Evolutionary conservation across 2,329 filamentous ascomycete genomes (phyloP).

Genomic region (Aspergillus sp.): DNA sequence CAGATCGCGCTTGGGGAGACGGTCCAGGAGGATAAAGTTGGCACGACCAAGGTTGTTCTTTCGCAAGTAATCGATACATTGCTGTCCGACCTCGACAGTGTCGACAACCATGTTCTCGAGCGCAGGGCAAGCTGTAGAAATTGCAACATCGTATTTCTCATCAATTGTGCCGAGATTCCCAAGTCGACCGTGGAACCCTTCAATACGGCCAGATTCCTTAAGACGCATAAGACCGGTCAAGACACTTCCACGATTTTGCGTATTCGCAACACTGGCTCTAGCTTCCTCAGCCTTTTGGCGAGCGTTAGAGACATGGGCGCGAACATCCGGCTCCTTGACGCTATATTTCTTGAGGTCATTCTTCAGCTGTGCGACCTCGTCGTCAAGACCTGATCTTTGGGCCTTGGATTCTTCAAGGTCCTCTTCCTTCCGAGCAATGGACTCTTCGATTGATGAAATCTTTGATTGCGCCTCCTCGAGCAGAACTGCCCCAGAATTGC

Average conservation of each 20-base stretch:
- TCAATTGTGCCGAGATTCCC: constrained; percentile 95
- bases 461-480: constrained; percentile 81
- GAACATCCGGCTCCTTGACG: constrained; percentile 76
- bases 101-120: constrained; percentile 97
- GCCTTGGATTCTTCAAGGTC: constrained; percentile 75
- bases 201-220: constrained; percentile 92
- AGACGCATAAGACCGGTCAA: constrained; percentile 88
- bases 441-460: constrained; percentile 69
- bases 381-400: constrained; percentile 70
- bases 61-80: constrained; percentile 94
- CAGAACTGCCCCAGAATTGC: constrained; percentile 80
- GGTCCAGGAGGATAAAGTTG: constrained; percentile 95
- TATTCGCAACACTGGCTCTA: constrained; percentile 81
- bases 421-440: constrained; percentile 66
- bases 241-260: constrained; percentile 90
- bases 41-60: constrained; percentile 97
- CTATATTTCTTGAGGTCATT: constrained; percentile 71
- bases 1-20: constrained; percentile 75
- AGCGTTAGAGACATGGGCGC: constrained; percentile 80
- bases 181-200: constrained; percentile 92
- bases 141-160: constrained; percentile 92
- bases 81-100: constrained; percentile 91
- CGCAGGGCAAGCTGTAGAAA: constrained; percentile 89
- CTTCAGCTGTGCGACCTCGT: constrained; percentile 71
- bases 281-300: constrained; percentile 96